Percentiles rank a stretch among this genome's conserved stretches.
Evolutionary conservation across 2,329 filamentous ascomycete species (phyloP).

Genomic region (Penicillium sp.): DNA sequence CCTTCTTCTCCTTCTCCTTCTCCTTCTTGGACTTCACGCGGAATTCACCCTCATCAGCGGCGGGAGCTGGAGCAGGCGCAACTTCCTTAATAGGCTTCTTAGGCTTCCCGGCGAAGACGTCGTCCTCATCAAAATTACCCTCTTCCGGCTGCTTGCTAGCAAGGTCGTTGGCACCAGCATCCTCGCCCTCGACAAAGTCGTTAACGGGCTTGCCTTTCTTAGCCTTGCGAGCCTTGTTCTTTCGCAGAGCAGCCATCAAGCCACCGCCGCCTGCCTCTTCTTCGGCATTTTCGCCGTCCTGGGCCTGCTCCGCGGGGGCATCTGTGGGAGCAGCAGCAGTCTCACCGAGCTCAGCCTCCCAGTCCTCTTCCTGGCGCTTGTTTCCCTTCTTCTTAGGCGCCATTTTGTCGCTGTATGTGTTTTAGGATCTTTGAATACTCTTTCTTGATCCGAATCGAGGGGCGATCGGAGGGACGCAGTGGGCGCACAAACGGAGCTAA

Average conservation of each 20-base stretch:
- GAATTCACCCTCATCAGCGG: constrained; percentile 59
- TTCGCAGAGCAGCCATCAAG: constrained; percentile 77
- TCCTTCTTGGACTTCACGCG: constrained; percentile 93
- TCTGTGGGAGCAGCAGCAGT: constrained; percentile 56
- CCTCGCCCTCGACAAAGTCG: constrained; percentile 73
- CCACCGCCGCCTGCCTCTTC: constrained; percentile 66
- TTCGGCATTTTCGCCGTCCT: constrained; percentile 54
- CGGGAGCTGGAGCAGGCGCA: constrained; percentile 55
- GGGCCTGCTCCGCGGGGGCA: constrained; percentile 52
- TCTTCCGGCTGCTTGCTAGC: constrained; percentile 75
- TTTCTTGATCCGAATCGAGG: constrained; percentile 21
- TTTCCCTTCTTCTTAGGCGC: constrained; percentile 93
- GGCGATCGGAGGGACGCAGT: constrained; percentile 21
- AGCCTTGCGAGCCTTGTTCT: constrained; percentile 83
- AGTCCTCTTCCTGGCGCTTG: constrained; percentile 85
- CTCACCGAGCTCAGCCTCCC: constrained; percentile 92
- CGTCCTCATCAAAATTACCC: constrained; percentile 78
- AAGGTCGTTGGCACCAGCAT: constrained; percentile 50
- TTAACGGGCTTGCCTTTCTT: constrained; percentile 80
- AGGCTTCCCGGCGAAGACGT: constrained; percentile 81
- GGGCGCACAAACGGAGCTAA: constrained; percentile 36
- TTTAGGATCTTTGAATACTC: constrained; percentile 8
- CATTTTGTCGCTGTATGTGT: constrained; percentile 58
- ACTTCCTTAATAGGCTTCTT: constrained; percentile 54
- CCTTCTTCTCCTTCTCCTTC: constrained; percentile 97